Conservation (phyloP, 2,329 filamentous ascomycete genomes). For the Emergomyces orientalis region DNA sequence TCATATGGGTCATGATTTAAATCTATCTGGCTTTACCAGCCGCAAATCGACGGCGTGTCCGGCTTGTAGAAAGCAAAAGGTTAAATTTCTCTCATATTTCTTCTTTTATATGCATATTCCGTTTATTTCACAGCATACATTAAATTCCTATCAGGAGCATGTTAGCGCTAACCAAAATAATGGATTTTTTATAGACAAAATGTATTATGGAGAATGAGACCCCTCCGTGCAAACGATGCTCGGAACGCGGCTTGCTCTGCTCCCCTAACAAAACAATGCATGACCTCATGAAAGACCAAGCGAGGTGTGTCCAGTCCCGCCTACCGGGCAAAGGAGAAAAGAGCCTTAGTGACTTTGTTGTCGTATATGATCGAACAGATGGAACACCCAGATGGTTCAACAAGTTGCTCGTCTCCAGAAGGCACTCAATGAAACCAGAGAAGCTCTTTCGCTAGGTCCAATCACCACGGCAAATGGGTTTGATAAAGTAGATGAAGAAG, state of each 20-base stretch:
- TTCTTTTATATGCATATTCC: not conserved
- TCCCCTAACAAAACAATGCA: constrained; percentile 14
- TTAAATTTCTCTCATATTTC: constrained; percentile 15
- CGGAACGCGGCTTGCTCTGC: constrained; percentile 12
- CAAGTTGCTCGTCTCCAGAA: constrained; percentile 11
- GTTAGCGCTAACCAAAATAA: not conserved
- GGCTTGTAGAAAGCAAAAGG: constrained; percentile 44
- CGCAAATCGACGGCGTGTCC: constrained; percentile 41
- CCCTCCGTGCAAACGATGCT: constrained; percentile 13
- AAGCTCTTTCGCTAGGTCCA: constrained; percentile 10
- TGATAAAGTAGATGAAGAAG: constrained; percentile 1
- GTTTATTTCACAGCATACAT: too few species aligned
- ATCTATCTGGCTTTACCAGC: constrained; percentile 17
- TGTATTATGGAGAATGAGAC: constrained; percentile 14
- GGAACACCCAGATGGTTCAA: constrained; percentile 11
- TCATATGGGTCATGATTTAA: constrained; percentile 6
- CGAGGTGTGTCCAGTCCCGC: constrained; percentile 5
- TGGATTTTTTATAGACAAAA: constrained; percentile 9
- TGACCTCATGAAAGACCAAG: constrained; percentile 13
- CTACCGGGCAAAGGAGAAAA: not conserved
- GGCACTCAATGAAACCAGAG: constrained; percentile 11
- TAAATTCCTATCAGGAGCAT: not conserved
- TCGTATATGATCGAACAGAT: constrained; percentile 3
- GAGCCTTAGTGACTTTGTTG: not conserved
- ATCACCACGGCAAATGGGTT: constrained; percentile 6